These are phyloP conservation scores for Plasmodium coatneyi DNA, from an alignment of 169 alveolate species.

Conservation along the genomic window DNA sequence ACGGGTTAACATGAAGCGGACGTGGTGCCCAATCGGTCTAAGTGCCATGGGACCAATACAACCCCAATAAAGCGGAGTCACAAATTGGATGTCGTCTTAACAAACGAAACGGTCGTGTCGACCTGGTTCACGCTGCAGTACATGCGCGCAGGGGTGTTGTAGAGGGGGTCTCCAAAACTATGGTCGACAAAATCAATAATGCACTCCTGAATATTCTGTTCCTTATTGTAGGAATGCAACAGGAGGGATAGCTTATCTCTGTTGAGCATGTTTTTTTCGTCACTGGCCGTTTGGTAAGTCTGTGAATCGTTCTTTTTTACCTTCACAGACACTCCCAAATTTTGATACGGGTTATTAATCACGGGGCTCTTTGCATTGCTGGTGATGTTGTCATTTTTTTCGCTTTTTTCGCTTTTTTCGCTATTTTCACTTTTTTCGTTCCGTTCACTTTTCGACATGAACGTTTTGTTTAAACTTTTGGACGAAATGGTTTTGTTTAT, in stretches of 20 bases:
- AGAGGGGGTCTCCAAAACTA: conserved; percentile 7
- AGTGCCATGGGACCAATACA: not conserved
- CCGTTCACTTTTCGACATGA: not conserved
- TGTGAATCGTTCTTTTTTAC: conserved; percentile 40
- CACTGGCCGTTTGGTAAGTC: not conserved
- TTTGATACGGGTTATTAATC: conserved; percentile 18
- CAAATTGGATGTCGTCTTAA: conserved; percentile 36
- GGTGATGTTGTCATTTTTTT: not conserved
- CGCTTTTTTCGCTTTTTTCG: conserved; percentile 12
- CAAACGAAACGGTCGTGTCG: conserved; percentile 60
- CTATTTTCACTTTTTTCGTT: not conserved
- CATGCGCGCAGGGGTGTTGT: conserved; percentile 55
- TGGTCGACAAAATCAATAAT: conserved; percentile 55
- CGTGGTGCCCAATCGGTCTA: not conserved
- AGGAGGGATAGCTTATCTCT: conserved; percentile 50
- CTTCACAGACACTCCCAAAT: conserved; percentile 21
- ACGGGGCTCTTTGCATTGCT: conserved; percentile 4
- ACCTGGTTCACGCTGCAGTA: conserved; percentile 35
- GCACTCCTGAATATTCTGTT: conserved; percentile 66
- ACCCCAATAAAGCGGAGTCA: not conserved
- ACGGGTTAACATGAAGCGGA: not conserved
- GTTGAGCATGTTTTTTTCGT: conserved; percentile 26
- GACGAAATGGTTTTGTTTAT: conserved; percentile 7
- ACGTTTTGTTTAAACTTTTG: not conserved
- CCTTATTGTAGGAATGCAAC: conserved; percentile 42